phyloP scores from a whole-genome alignment of 768 basidiomycete species.

The Gloeopeniophorella convolvens region DNA sequence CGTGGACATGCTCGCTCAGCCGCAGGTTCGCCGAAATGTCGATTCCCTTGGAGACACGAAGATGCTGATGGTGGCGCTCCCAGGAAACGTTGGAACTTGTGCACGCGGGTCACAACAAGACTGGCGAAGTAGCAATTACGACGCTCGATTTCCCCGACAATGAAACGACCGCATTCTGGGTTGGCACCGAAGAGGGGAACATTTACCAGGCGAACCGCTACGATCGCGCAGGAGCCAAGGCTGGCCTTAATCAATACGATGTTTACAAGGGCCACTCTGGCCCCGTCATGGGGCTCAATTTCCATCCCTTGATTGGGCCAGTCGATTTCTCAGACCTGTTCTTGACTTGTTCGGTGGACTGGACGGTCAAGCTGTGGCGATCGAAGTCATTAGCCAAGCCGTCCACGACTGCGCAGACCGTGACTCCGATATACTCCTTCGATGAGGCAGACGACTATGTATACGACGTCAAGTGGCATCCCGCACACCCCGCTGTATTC shows the following conservation, averaged over 20 bases:
- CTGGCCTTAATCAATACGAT: slow-evolving; percentile 89
- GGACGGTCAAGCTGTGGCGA: slow-evolving; percentile 98
- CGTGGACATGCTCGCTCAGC: slow-evolving; percentile 97
- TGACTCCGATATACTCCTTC: slow-evolving; percentile 86
- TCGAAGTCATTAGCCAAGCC: slow-evolving; percentile 72
- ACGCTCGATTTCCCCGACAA: slow-evolving; percentile 91
- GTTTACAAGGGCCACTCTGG: slow-evolving; percentile 91
- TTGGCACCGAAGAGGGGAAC: slow-evolving; percentile 97
- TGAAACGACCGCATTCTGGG: slow-evolving; percentile 95
- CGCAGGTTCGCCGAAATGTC: slow-evolving; percentile 63
- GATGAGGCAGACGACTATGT: slow-evolving; percentile 99
- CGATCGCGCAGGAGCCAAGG: slow-evolving; percentile 94
- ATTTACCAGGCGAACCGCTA: slow-evolving; percentile 96
- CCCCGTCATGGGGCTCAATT: slow-evolving; percentile 90
- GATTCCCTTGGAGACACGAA: not conserved
- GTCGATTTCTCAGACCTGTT: slow-evolving; percentile 96
- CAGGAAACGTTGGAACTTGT: slow-evolving; percentile 92
- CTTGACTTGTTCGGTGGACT: slow-evolving; percentile 88
- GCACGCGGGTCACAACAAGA: slow-evolving; percentile 91
- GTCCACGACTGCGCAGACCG: slow-evolving; percentile 44
- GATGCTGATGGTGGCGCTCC: not conserved
- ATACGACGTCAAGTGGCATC: slow-evolving; percentile 98
- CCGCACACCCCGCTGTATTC: slow-evolving; percentile 89
- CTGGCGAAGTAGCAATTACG: slow-evolving; percentile 93
- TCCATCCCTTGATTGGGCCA: slow-evolving; percentile 86